Evolutionary conservation across 1,284 basidiomycete species (phyloP), one percentile per base, ranked within the genome.

Genomic region (Leccinum pachyderme): DNA sequence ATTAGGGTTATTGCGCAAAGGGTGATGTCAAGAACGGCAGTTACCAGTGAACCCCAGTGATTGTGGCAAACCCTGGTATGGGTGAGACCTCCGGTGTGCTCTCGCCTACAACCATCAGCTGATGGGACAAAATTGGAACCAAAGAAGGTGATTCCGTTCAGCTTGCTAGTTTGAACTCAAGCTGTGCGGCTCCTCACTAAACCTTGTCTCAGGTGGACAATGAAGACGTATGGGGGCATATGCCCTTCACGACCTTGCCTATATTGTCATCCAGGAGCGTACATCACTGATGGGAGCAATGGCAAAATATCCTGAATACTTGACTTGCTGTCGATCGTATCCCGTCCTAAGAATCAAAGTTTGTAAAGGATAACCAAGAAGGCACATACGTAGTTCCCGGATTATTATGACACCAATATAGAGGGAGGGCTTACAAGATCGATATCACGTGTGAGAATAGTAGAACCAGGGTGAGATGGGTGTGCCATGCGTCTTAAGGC

Each of bases 311-410:
- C 84, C 47, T 83, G 78, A 53, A 93, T 82, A 78, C 89, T 88
- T 61, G 83, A 79, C 24, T 80, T 77, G 25, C 88, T 79, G 15
- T 84, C 66, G 61, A 74, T 51, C 68, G 62, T 55, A 68, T 75
- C 56, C 51, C 64, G 29, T 5, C 32, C 12, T 33, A 13, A 15
- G 37, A 39, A n/a, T n/a, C n/a, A 22, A 39, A 18, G 8, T 52
- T 46, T 11, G 39, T 47, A 4, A 54, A 37, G 25, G 55, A 41
- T n/a, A 52, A 41, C 12, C 43, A 58, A 73, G 13, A 77, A 93
- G 2, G 89, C 88, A 33, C 84, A 82, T 0, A 81, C 76, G 64
- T 89, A 87, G 58, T 83, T 80, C 4, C 91, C 91, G 87, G 32
- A 93, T 81, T 4, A 18, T 18, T 18, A 18, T 18, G 18, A 18